Evolutionary conservation across 2,329 filamentous ascomycete genomes (phyloP), one percentile per base, ranked within the genome.

Genomic region (Emergomyces africanus): DNA sequence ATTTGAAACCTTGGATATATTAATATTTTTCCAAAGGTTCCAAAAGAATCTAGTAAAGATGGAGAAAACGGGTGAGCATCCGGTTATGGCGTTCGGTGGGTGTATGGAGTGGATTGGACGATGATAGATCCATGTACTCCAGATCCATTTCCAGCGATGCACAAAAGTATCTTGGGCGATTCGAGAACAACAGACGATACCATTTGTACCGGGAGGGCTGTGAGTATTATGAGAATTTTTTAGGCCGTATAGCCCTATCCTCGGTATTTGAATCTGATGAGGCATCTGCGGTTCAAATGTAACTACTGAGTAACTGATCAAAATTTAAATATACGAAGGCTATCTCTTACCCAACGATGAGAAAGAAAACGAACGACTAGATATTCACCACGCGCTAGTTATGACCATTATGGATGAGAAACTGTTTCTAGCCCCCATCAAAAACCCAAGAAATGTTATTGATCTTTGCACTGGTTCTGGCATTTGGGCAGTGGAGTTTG

Each of bases 111-210:
- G 3, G n/a, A 25, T 42, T 20, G 25, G 37, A 53, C 25, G 5
- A 42, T 48, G 35, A 39, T 35, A 55, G 57, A 51, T 48, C 41
- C 5, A 14, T 59, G 18, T 48, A 59, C 37, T 39, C 57, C 14
- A 46, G 37, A 15, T 59, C 57, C 12, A 25, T 59, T 44, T 44
- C 37, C 15, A 33, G 35, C 18, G 42, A 48, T 6, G 61, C 65
- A 12, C 59, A 63, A 37, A 60, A 68, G 54, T 68, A 68, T 62
- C 63, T 66, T 46, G 68, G 67, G 51, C 25, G 30, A 50, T n/a
- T 50, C 18, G 67, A 68, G 57, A 66, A 67, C 59, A 66, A 65
- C 2, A 61, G 66, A 54, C 57, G 66, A 28, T 67, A 66, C 59
- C 64, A 67, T 59, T 61, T 54, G 30, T 66, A 64, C 54, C 57